Percentiles rank a stretch among this genome's conserved stretches.
Conservation (phyloP, 2,329 filamentous ascomycete genomes). For the Fusarium zealandicum region DNA sequence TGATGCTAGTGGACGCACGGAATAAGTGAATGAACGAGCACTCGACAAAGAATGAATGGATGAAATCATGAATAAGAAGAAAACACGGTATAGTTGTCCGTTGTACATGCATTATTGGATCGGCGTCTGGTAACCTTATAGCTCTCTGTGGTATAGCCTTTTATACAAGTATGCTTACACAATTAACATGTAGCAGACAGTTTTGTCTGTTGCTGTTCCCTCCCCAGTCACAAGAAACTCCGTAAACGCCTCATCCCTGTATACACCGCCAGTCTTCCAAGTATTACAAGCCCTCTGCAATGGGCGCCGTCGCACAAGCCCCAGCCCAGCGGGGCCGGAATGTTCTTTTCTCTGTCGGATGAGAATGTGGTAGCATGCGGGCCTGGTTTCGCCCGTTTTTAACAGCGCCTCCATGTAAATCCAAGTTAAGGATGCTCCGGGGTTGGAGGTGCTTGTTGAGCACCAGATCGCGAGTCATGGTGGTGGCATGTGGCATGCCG, state of each 20-base stretch:
- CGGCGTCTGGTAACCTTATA: slow-evolving; percentile 19
- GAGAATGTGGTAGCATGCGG: slow-evolving; percentile 9
- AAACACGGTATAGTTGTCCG: slow-evolving; percentile 3
- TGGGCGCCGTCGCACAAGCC: slow-evolving; percentile 1
- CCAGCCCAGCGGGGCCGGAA: neutral
- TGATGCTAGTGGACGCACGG: neutral
- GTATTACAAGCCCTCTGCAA: neutral
- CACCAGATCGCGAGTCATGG: neutral
- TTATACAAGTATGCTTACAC: slow-evolving; percentile 23
- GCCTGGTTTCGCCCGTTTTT: slow-evolving; percentile 19
- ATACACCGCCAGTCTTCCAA: neutral
- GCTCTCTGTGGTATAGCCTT: slow-evolving; percentile 10
- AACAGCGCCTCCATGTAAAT: neutral
- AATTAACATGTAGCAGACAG: neutral
- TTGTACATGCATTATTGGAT: slow-evolving; percentile 25
- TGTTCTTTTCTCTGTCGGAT: neutral
- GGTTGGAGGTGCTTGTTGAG: neutral
- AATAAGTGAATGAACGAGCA: neutral
- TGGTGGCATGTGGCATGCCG: neutral
- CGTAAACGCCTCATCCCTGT: neutral
- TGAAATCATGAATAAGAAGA: slow-evolving; percentile 9
- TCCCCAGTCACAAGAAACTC: neutral
- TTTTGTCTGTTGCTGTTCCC: neutral
- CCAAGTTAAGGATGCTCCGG: neutral
- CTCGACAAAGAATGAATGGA: slow-evolving; percentile 3